Evolutionary conservation across 495 filamentous ascomycete genomes (phyloP), one percentile per base, ranked within the genome.

Genomic region (Aspergillus conjunctus): DNA sequence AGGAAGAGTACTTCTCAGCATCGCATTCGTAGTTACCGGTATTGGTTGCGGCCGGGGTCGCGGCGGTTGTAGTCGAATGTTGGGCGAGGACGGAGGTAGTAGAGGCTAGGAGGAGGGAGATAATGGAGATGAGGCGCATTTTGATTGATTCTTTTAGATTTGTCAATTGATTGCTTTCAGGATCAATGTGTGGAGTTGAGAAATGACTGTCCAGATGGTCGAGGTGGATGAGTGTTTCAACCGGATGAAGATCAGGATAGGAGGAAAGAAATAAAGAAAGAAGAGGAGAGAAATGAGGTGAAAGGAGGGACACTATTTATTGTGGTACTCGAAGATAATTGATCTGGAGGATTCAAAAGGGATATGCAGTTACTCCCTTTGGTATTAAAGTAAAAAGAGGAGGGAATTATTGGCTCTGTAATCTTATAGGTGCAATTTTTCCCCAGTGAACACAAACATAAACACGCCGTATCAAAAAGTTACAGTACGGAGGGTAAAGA

Each of bases 1-100:
- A 56, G 55, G 57, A 53, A n/a, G 51, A 37, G 48, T 63, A 63
- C 61, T 48, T 59, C 22, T 67, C 53, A 43, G 58, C 61, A 21
- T 20, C 41, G 12, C 59, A 60, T 41, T 41, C 37, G 15, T 41
- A 41, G 37, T 4, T 41, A 26, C 26, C 26, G 3, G 37, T 14
- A 45, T 8, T n/a, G 37, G 51, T 57, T 18, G 56, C 15, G 18
- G 46, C 20, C 4, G 56, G 22, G 20, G 39, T 12, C 15, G 58
- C 17, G 26, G 55, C 30, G 20, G 59, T 44, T 17, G 56, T 51
- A 31, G 34, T 31, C 56, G 22, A 51, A 1, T 37, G 41, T 34
- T 59, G 45, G n/a, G 60, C 60, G n/a, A 58, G 55, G 33, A 57
- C 56, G 26, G 58, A 37, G 33, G 56, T 39, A 33, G 52, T 50